Conservation (phyloP, 129 eudicot species). For the carrot (Daucus carota) region DH1_v3.0 NC_030384.2:33678501-33679000, state of each 20-base stretch:
- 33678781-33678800: not conserved
- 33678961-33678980: too few relatives aligned
- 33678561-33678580: constrained; percentile 48
- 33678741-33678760: not conserved
- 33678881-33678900: too few relatives aligned
- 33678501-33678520: constrained; percentile 82
- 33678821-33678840: not conserved
- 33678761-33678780: not conserved
- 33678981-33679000: too few relatives aligned
- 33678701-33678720: too few relatives aligned
- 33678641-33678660: constrained; percentile 66
- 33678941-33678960: too few relatives aligned
- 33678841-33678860: not conserved
- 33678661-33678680: constrained; percentile 59
- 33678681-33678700: constrained; percentile 33
- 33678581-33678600: constrained; percentile 46
- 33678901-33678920: too few relatives aligned
- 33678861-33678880: too few relatives aligned
- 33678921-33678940: too few relatives aligned
- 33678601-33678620: constrained; percentile 45
- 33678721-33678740: too few relatives aligned
- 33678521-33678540: constrained; percentile 60
- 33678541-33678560: constrained; percentile 46
- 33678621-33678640: constrained; percentile 81
- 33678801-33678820: not conserved